Conservation (phyloP, 139 green algal species). For the Medakamo hakoo region DNA sequence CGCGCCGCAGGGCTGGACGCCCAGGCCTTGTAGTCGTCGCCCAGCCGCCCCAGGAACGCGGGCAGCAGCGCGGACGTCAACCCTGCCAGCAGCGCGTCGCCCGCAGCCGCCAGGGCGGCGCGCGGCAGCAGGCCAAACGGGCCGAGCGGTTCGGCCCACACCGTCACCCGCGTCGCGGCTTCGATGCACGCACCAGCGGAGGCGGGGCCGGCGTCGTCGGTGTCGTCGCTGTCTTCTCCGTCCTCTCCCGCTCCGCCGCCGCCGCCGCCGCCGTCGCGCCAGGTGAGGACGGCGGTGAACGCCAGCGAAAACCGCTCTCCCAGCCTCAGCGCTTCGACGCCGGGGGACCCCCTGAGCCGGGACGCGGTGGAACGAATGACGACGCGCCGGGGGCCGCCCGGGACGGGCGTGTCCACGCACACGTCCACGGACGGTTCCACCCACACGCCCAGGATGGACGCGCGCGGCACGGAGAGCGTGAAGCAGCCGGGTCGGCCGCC, state of each 20-base stretch:
- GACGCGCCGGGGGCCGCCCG: no score
- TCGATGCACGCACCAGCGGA: constrained; percentile 6
- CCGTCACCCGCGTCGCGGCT: no score
- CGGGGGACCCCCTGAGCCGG: constrained; percentile 19
- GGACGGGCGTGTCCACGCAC: no score
- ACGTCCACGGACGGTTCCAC: constrained; percentile 38
- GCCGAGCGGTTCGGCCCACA: constrained; percentile 26
- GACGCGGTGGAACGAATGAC: constrained; percentile 24
- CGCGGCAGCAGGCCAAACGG: constrained; percentile 47
- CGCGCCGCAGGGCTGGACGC: no score
- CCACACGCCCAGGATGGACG: constrained; percentile 29
- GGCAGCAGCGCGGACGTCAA: constrained; percentile 33
- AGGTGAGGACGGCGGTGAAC: constrained; percentile 28
- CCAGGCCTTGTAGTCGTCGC: not conserved
- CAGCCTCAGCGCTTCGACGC: constrained; percentile 21
- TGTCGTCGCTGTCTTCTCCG: no score
- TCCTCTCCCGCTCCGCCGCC: no score
- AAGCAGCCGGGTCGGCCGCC: not conserved
- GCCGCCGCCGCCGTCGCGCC: constrained; percentile 5
- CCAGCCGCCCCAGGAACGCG: constrained; percentile 17
- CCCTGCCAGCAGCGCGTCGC: constrained; percentile 27
- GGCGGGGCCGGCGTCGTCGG: not conserved
- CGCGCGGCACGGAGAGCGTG: not conserved
- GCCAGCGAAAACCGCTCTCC: constrained; percentile 29
- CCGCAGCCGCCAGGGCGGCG: constrained; percentile 26